Base-by-base conservation (phyloP, 2,329 filamentous ascomycete genomes). In the Chalara sp. region DNA sequence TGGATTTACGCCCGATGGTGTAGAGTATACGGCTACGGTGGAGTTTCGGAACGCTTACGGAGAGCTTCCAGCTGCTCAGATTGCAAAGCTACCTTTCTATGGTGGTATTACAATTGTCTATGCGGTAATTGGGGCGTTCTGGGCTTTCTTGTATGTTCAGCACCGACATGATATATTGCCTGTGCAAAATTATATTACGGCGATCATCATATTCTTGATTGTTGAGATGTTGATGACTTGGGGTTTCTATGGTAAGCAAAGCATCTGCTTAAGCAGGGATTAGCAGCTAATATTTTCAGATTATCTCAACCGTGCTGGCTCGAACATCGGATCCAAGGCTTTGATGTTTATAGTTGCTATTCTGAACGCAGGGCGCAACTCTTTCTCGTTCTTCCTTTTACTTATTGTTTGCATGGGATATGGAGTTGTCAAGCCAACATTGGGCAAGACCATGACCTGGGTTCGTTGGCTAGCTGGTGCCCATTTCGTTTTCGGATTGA, bases 371-470 rank as follows among this genome's bases (percentile, higher is more conserved):
- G 91, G 85, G 50, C 81, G 93, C 57, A 99, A 97, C 70, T 96
- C 92, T 0, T 97, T 99, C 68, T 96, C 92, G 0, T 99, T 99
- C 76, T 99, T 99, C 76, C 76, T 99, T 46, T 79, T 99, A 6
- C 83, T 99, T 48, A 97, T 99, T 59, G 93, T 99, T 32, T 99
- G 93, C 69, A 99, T 99, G 93, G 93, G 93, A 32, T 99, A 99
- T 63, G 93, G 93, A 61, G 95, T 99, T 29, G 95, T 99, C 58
- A 97, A 97, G 72, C 87, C 86, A 2, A 89, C 86, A 2, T 79
- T 99, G 5, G 93, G 93, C 52, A 87, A 86, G 63, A 91, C 90
- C 10, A 99, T 99, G 93, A 82, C 92, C 58, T 92, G 88, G 62
- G 91, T 96, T 42, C 88, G 93, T 53, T 87, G 87, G 72, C 80